Percentiles rank a stretch among this genome's conserved stretches.
These are phyloP conservation scores for Phyllosticta citrichinensis DNA, from an alignment of 2,329 filamentous ascomycete genomes.

Conservation along the genomic window DNA sequence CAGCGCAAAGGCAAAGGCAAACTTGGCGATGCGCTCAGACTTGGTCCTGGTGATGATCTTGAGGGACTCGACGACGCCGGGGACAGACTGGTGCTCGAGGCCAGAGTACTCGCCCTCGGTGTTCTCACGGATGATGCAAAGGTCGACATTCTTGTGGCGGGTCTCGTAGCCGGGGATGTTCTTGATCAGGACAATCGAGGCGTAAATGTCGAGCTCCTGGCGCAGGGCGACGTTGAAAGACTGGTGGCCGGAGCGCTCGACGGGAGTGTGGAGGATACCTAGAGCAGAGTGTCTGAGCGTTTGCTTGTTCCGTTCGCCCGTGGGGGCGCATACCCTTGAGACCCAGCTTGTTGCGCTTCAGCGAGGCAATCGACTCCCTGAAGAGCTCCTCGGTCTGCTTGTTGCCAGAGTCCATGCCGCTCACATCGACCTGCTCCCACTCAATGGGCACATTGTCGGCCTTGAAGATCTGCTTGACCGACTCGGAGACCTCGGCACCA, in stretches of 20 bases:
- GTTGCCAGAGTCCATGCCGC: slow-evolving; percentile 73
- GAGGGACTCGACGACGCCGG: slow-evolving; percentile 93
- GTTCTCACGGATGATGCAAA: slow-evolving; percentile 99
- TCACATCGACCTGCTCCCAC: slow-evolving; percentile 97
- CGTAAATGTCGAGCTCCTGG: slow-evolving; percentile 99
- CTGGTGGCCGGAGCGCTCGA: slow-evolving; percentile 93
- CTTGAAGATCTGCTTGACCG: slow-evolving; percentile 99
- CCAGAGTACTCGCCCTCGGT: slow-evolving; percentile 99
- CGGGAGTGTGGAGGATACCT: slow-evolving; percentile 87
- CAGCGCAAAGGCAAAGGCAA: slow-evolving; percentile 93
- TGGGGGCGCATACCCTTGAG: slow-evolving; percentile 59
- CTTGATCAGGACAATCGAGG: slow-evolving; percentile 95
- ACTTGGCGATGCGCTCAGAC: slow-evolving; percentile 98
- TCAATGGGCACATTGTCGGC: slow-evolving; percentile 97
- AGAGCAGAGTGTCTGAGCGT: slow-evolving; percentile 6
- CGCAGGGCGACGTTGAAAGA: slow-evolving; percentile 99
- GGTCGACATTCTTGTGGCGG: slow-evolving; percentile 91
- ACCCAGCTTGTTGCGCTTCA: slow-evolving; percentile 97
- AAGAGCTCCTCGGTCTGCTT: slow-evolving; percentile 92
- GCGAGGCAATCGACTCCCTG: slow-evolving; percentile 86
- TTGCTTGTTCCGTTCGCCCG: background rate
- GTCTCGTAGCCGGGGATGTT: slow-evolving; percentile 99
- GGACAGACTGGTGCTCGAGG: slow-evolving; percentile 95
- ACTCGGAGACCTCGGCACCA: slow-evolving; percentile 93
- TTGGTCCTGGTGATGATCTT: slow-evolving; percentile 99